Percentiles rank a stretch among this genome's conserved stretches.
These are phyloP conservation scores for Aspergillus oerlinghausenensis DNA, from an alignment of 2,329 filamentous ascomycete species.

Conservation along the genomic window DNA sequence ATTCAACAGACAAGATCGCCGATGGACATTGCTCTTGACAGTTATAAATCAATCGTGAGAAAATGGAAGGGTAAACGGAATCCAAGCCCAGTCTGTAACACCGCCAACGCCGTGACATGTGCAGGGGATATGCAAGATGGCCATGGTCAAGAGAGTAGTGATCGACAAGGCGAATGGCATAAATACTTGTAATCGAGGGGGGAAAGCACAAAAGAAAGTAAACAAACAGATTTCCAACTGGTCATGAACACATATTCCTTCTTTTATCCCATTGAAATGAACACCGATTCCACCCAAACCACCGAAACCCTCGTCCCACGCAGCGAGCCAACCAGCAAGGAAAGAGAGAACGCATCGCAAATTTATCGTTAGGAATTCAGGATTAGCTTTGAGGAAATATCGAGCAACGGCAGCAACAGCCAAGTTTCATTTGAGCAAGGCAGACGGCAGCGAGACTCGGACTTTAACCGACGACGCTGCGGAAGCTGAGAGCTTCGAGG, in stretches of 20 bases:
- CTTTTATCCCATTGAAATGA: constrained; percentile 7
- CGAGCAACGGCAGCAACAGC: background rate
- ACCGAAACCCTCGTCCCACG: constrained; percentile 7
- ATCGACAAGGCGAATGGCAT: background rate
- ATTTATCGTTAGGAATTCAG: constrained; percentile 7
- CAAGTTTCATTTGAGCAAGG: background rate
- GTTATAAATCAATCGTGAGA: background rate
- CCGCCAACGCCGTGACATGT: constrained; percentile 23
- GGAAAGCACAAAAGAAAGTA: constrained; percentile 1
- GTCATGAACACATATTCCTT: constrained; percentile 18
- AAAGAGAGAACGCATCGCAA: constrained; percentile 3
- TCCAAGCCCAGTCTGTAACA: constrained; percentile 8
- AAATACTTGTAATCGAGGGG: constrained; percentile 5
- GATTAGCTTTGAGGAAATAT: background rate
- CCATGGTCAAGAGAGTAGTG: constrained; percentile 9
- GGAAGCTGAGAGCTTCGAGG: constrained; percentile 85
- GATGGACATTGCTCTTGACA: background rate
- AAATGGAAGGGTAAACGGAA: background rate
- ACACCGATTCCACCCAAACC: constrained; percentile 6
- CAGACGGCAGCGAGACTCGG: background rate
- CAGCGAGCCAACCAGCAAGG: background rate
- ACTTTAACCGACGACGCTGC: constrained; percentile 65
- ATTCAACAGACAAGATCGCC: constrained; percentile 1
- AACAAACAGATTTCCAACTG: constrained; percentile 16
- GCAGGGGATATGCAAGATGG: constrained; percentile 19